These are phyloP conservation scores for Oropetium thomaeum DNA, from an alignment of 176 grass and related monocot genomes.

Conservation along the genomic window DNA sequence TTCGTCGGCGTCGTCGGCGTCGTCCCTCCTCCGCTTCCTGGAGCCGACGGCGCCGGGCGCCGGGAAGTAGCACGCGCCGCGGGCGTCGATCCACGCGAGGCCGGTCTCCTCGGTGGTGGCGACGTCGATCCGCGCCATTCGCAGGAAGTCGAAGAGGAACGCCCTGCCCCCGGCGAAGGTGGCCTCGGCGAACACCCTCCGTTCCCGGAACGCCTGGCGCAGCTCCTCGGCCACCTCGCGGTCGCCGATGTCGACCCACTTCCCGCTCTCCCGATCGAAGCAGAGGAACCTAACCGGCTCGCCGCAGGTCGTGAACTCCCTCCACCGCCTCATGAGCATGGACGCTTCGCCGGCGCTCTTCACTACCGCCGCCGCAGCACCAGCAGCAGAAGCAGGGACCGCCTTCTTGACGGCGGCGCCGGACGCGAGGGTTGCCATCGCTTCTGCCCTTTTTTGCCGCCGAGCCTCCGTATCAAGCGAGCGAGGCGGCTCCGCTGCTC, in stretches of 20 bases:
- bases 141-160: conserved; percentile 66
- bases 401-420: conserved; percentile 22
- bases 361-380: too few species aligned
- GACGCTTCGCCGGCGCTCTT: not conserved
- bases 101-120: conserved; percentile 37
- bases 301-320: conserved; percentile 45
- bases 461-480: not conserved
- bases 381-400: too few species aligned
- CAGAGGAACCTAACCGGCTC: conserved; percentile 59
- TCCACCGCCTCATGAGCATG: conserved; percentile 26
- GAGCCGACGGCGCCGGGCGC: not conserved
- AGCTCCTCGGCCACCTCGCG: conserved; percentile 30
- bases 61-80: conserved; percentile 68
- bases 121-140: conserved; percentile 51
- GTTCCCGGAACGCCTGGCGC: conserved; percentile 37
- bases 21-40: conserved; percentile 21
- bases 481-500: not conserved
- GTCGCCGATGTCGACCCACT: conserved; percentile 47
- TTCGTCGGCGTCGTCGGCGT: not conserved
- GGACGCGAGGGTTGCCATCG: conserved; percentile 24
- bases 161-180: conserved; percentile 1
- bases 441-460: not conserved
- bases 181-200: conserved; percentile 31
- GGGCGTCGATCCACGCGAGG: conserved; percentile 81
- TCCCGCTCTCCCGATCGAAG: conserved; percentile 41